phyloP scores from a whole-genome alignment of 371 early-diverging fungal genomes.

The Mucor sp. region DNA sequence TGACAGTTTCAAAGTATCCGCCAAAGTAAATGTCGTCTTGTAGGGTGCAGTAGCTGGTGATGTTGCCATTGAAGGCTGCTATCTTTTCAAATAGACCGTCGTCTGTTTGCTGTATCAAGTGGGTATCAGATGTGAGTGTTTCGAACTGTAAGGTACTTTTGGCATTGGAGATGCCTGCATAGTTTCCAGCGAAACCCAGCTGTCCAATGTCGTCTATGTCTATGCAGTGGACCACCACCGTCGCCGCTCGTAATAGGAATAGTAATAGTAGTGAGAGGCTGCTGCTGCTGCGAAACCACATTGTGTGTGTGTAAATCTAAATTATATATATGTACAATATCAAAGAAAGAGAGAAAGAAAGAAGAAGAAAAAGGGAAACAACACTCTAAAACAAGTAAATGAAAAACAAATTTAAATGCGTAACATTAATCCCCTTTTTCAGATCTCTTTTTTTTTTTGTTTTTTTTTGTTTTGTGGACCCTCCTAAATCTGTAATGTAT shows the following conservation, averaged over 20 bases:
- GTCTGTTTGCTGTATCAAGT: not conserved
- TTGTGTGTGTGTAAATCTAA: not conserved
- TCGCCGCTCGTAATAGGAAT: not conserved
- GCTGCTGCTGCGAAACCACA: slow-evolving; percentile 1
- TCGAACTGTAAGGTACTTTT: slow-evolving; percentile 27
- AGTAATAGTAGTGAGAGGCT: not conserved
- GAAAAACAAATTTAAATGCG: slow-evolving; percentile 6
- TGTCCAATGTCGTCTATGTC: slow-evolving; percentile 24
- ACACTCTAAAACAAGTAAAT: not conserved
- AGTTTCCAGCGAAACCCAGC: slow-evolving; percentile 40
- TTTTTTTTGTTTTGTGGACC: not conserved
- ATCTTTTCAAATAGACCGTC: not conserved
- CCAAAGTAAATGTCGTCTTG: slow-evolving; percentile 35
- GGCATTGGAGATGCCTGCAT: slow-evolving; percentile 40
- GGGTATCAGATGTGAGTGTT: not conserved
- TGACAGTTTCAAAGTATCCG: slow-evolving; percentile 42
- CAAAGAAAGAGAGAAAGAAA: not conserved
- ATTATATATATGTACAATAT: not conserved
- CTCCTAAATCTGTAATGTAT: not conserved
- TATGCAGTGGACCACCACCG: not conserved
- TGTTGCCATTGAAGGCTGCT: slow-evolving; percentile 12
- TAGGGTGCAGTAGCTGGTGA: slow-evolving; percentile 10
- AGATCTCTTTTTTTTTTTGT: not conserved
- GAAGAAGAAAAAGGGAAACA: not conserved
- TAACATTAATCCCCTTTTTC: slow-evolving; percentile 7